Evolutionary conservation across 805 yeast species (phyloP).

Genomic region (Candida chauliodis): DNA sequence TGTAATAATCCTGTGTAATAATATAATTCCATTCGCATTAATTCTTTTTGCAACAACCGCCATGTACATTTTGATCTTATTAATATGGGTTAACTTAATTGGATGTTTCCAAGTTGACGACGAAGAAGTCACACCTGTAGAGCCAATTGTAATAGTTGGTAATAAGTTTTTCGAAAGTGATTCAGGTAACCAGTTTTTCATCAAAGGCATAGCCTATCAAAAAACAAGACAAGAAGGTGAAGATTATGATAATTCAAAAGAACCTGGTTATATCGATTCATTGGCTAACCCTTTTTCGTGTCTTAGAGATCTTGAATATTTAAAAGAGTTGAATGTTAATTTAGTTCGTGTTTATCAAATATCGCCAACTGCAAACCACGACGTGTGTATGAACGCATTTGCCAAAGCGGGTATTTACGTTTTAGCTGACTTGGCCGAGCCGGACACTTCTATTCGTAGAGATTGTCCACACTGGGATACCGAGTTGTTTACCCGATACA

Average conservation of each 20-base stretch:
- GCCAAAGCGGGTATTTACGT: conserved; percentile 34
- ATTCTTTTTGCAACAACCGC: conserved; percentile 1
- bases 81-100: no score
- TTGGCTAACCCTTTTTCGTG: conserved; percentile 69
- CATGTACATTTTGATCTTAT: not conserved
- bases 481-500: conserved; percentile 26
- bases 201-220: conserved; percentile 88
- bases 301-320: conserved; percentile 77
- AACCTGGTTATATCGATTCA: conserved; percentile 61
- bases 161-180: conserved; percentile 72
- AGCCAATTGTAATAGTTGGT: conserved; percentile 65
- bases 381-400: conserved; percentile 69
- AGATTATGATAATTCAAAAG: conserved; percentile 16
- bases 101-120: no score
- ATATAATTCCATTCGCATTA: not conserved
- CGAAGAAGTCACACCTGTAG: no score
- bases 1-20: not conserved
- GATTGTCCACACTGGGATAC: conserved; percentile 33
- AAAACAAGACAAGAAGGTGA: conserved; percentile 50
- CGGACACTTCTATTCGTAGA: conserved; percentile 30
- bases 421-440: conserved; percentile 34
- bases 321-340: conserved; percentile 66
- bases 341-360: conserved; percentile 84
- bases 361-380: conserved; percentile 69
- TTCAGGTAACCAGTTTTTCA: conserved; percentile 78